Percentiles rank a stretch among this genome's conserved stretches.
Evolutionary conservation across 2,329 filamentous ascomycete genomes (phyloP).

Genomic region (Boeremia exigua): DNA sequence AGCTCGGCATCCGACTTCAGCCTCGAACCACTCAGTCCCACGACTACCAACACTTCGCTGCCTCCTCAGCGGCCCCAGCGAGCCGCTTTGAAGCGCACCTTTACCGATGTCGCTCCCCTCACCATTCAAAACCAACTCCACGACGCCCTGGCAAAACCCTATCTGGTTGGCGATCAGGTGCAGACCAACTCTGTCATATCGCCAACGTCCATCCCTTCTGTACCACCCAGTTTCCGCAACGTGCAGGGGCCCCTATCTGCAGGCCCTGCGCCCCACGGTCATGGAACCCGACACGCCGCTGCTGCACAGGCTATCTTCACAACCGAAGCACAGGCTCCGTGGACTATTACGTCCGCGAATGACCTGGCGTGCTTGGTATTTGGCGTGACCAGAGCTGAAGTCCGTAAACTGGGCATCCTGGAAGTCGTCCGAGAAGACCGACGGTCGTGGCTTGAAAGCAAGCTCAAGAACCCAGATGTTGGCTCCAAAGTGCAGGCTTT

Average conservation of each 20-base stretch:
- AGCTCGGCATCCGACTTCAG: slow-evolving; percentile 29
- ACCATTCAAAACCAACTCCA: slow-evolving; percentile 82
- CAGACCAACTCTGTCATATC: slow-evolving; percentile 53
- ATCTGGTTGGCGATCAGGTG: slow-evolving; percentile 61
- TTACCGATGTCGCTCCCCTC: slow-evolving; percentile 79
- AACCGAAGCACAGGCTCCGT: slow-evolving; percentile 87
- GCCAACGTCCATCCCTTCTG: slow-evolving; percentile 53
- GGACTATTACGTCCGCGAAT: slow-evolving; percentile 96
- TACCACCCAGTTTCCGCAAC: slow-evolving; percentile 42
- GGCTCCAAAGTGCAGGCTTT: slow-evolving; percentile 50
- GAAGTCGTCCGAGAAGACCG: slow-evolving; percentile 93
- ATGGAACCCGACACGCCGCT: slow-evolving; percentile 87
- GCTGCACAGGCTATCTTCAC: slow-evolving; percentile 97
- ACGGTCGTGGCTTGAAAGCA: slow-evolving; percentile 86
- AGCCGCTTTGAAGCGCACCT: slow-evolving; percentile 80
- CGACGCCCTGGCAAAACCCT: slow-evolving; percentile 85
- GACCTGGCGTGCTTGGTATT: slow-evolving; percentile 97
- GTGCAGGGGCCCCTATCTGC: slow-evolving; percentile 43
- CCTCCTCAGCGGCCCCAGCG: slow-evolving; percentile 49
- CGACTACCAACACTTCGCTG: slow-evolving; percentile 22
- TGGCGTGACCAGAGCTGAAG: slow-evolving; percentile 95
- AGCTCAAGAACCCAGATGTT: slow-evolving; percentile 70
- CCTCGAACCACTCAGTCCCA: slow-evolving; percentile 32
- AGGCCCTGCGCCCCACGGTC: slow-evolving; percentile 69
- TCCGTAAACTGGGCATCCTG: slow-evolving; percentile 91